Base-by-base conservation (phyloP, 331 rosid species). In the Quercus lobata region DNA sequence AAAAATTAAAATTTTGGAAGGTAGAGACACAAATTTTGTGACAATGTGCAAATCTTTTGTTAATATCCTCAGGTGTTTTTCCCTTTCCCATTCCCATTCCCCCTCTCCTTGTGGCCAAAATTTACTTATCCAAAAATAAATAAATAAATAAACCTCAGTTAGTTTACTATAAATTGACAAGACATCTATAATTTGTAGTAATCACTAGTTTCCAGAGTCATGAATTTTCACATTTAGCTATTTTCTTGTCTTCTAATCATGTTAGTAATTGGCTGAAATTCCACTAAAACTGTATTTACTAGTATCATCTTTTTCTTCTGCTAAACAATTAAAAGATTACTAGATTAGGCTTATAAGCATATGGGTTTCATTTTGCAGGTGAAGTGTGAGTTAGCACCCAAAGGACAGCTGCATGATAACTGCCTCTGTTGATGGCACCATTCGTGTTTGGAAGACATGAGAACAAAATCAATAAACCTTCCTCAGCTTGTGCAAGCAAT, bases 311-410 rank as follows among this genome's bases (percentile, higher is more conserved):
- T 61, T 22, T 61, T 24, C 18, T 12, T 61, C 18, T 25, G 3
- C 34, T 5, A 24, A 61, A 15, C 7, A 24, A 5, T 4, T 61
- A 14, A 25, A 32, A 14, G 19, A 25, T 25, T 2, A 61, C 16
- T 61, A 35, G 34, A 25, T 61, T 30, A 61, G 29, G 16, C 69
- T 24, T 32, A 61, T 61, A 61, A 61, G 52, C 53, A 21, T 24
- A 18, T 57, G 65, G 52, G 3, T 70, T 81, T 75, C 52, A 56
- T 72, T 81, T 76, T 46, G 61, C 88, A 95, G 97, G 97, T 91
- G 63, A 95, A 95, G 99, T 69, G 97, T 92, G 75, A 95, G 97
- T 83, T 95, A 91, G 82, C 99, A 95, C 78, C 97, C 90, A 11
- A 88, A 80, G 76, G 94, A 91, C 41, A 83, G 75, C 80, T 92